These are phyloP conservation scores for Phaeosphaeriaceae sp. DNA, from an alignment of 2,329 filamentous ascomycete species.

Conservation along the genomic window DNA sequence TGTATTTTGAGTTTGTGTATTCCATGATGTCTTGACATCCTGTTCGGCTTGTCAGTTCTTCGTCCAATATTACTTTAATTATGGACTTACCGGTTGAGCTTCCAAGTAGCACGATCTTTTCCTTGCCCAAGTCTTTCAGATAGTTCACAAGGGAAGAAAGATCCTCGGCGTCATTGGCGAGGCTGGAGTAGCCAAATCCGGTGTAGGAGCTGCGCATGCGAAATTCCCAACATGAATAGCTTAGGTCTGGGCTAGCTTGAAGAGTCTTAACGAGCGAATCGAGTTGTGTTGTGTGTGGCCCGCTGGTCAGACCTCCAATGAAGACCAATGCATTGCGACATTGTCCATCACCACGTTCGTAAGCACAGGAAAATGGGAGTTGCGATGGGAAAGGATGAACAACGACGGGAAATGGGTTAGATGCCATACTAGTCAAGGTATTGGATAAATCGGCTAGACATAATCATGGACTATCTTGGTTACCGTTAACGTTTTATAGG, in stretches of 20 bases:
- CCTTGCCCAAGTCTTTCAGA: conserved; percentile 9
- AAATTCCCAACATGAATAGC: conserved; percentile 22
- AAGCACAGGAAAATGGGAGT: conserved; percentile 15
- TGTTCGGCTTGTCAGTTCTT: not conserved
- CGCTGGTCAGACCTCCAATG: conserved; percentile 23
- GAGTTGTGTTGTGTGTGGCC: conserved; percentile 16
- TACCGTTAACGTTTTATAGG: not conserved
- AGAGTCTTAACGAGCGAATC: conserved; percentile 2
- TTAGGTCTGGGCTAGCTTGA: not conserved
- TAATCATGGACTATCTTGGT: not conserved
- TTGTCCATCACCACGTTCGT: conserved; percentile 14
- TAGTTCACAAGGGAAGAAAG: conserved; percentile 18
- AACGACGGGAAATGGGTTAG: conserved; percentile 6
- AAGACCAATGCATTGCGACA: conserved; percentile 20
- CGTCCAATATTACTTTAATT: not conserved
- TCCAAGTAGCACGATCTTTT: conserved; percentile 14
- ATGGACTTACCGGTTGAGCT: conserved; percentile 13
- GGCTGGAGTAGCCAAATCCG: conserved; percentile 24
- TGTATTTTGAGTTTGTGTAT: conserved; percentile 9
- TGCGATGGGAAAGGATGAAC: conserved; percentile 19
- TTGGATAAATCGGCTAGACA: too few relatives aligned
- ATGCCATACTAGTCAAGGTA: not conserved
- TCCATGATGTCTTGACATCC: conserved; percentile 21
- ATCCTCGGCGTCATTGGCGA: conserved; percentile 22
- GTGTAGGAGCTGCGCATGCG: conserved; percentile 29